Base-by-base conservation (phyloP, 2,329 filamentous ascomycete species). In the Colletotrichum eleusines region DNA sequence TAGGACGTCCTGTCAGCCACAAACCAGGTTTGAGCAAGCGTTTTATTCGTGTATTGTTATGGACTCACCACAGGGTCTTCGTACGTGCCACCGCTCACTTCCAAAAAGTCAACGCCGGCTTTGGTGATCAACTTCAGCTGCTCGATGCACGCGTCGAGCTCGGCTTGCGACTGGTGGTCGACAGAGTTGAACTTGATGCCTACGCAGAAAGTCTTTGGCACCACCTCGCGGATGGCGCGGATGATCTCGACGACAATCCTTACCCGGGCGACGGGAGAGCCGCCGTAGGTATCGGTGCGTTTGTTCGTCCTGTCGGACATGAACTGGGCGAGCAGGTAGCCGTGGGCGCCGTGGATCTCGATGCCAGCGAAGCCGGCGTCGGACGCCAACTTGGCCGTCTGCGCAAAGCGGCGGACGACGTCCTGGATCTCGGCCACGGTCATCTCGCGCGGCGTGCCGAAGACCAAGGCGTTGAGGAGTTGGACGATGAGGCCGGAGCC, bases 41-140 rank as follows among this genome's bases (percentile, higher is more conserved):
- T 14, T 2, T 33, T n/a, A 3, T 42, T 55, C 14, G 4, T 9
- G 7, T n/a, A 6, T 72, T 7, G 63, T 8, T 31, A n/a, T n/a
- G n/a, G n/a, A 69, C 76, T 62, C 75, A 88, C 85, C 61, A 73
- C 75, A 0, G 88, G 84, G 66, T 89, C 78, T 74, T 90, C 86
- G 73, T 87, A 90, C 0, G 78, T 86, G 0, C 91, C 91, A 0
- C 91, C 91, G 23, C 86, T 89, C 33, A 93, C 85, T 78, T 94
- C 91, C 2, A 93, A 79, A 73, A 92, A 92, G 78, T 93, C 91
- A 1, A 93, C 79, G 6, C 81, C 86, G 48, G 82, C 83, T 6
- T 79, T 80, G 0, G 78, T 78, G 5, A 90, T 84, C 23, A 82
- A 76, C n/a, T 81, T 78, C 12, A 91, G 81, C 75, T 92, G 90